Percentiles rank a stretch among this genome's conserved stretches.
Evolutionary conservation across 306 rosid species (phyloP).

Genomic region (Sophora flavescens): DNA sequence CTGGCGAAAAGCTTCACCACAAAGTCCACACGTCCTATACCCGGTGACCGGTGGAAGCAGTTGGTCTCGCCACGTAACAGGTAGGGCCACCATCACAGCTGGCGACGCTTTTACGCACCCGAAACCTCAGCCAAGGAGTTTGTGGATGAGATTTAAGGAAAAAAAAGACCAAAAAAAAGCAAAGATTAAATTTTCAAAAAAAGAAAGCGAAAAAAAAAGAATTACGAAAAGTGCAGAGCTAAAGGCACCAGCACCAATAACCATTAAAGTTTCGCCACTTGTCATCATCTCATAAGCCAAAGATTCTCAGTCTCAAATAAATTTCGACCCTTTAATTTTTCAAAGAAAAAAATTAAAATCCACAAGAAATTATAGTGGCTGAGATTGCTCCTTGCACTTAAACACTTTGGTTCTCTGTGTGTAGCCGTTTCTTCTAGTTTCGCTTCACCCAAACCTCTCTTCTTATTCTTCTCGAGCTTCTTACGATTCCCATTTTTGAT

Average conservation of each 20-base stretch:
- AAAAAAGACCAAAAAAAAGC: background rate
- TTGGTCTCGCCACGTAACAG: slow-evolving; percentile 42
- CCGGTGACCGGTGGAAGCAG: slow-evolving; percentile 48
- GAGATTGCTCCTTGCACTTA: slow-evolving; percentile 64
- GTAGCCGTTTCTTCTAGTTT: slow-evolving; percentile 24
- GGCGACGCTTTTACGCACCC: slow-evolving; percentile 62
- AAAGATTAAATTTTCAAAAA: background rate
- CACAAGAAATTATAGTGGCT: slow-evolving; percentile 82
- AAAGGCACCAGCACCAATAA: slow-evolving; percentile 32
- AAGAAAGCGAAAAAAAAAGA: slow-evolving; percentile 24
- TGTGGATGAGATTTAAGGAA: slow-evolving; percentile 77
- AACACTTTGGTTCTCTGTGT: slow-evolving; percentile 22
- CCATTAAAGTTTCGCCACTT: slow-evolving; percentile 64
- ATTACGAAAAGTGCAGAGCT: slow-evolving; percentile 59
- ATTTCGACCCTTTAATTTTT: slow-evolving; percentile 14
- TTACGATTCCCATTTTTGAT: background rate
- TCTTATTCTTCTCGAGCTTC: background rate
- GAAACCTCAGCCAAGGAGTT: slow-evolving; percentile 44
- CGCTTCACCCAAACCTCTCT: background rate
- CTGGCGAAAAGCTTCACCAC: slow-evolving; percentile 30
- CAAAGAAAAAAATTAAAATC: slow-evolving; percentile 47
- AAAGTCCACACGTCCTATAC: background rate
- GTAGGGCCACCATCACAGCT: slow-evolving; percentile 50
- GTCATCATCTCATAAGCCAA: slow-evolving; percentile 40
- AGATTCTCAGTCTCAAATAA: slow-evolving; percentile 59